Conservation (phyloP, 495 filamentous ascomycete species). For the Evansstolkia leycettana region DNA sequence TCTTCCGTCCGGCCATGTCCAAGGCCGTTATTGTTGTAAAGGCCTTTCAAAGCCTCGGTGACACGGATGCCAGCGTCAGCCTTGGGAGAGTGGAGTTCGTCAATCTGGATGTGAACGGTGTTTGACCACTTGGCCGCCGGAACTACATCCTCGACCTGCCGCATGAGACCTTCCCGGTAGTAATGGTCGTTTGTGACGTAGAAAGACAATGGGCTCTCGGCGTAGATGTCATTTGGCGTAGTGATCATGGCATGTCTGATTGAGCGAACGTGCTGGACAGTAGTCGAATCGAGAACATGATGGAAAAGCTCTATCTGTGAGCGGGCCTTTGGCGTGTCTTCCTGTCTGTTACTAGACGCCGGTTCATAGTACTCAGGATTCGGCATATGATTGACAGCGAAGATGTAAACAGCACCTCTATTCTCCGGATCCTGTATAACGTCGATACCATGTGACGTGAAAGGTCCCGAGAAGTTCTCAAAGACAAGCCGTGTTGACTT, state of each 20-base stretch:
- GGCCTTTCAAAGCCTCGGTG: constrained; percentile 22
- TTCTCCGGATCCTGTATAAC: constrained; percentile 34
- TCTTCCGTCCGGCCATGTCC: constrained; percentile 33
- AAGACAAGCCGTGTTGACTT: constrained; percentile 33
- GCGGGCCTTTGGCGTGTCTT: constrained; percentile 19
- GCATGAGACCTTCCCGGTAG: constrained; percentile 34
- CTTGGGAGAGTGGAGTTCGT: constrained; percentile 4
- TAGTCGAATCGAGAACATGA: constrained; percentile 26
- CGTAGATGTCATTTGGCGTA: constrained; percentile 51
- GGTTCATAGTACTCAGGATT: constrained; percentile 25
- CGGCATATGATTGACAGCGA: constrained; percentile 45
- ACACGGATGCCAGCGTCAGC: constrained; percentile 27
- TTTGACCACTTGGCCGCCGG: constrained; percentile 27
- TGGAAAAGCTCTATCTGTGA: constrained; percentile 50
- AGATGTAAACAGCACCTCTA: constrained; percentile 42
- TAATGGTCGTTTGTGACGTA: constrained; percentile 52
- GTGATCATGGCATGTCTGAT: constrained; percentile 30
- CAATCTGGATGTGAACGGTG: constrained; percentile 23
- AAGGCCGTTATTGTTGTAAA: constrained; percentile 46
- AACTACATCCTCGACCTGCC: constrained; percentile 26
- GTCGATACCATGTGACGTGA: constrained; percentile 50
- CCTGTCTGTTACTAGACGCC: constrained; percentile 3
- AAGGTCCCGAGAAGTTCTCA: constrained; percentile 38
- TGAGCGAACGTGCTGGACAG: constrained; percentile 30
- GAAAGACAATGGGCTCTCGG: constrained; percentile 32